Conservation (phyloP, 176 grass and related monocot species). For the Triticum dicoccoides region DNA sequence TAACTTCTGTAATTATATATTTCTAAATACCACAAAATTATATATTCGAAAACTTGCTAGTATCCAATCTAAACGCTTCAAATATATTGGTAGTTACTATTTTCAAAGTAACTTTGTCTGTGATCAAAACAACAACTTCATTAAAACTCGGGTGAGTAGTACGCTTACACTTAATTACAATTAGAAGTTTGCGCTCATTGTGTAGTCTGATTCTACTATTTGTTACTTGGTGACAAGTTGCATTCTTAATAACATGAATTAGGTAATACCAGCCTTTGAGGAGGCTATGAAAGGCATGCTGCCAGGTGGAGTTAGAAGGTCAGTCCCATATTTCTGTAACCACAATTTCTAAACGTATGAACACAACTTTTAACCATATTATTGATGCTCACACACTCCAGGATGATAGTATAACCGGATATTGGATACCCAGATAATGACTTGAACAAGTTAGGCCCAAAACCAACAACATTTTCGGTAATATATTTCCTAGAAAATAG, state of each 20-base stretch:
- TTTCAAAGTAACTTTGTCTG: not conserved
- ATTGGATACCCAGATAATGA: conserved; percentile 89
- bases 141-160: not conserved
- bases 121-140: not conserved
- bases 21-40: not conserved
- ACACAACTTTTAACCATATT: not conserved
- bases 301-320: conserved; percentile 83
- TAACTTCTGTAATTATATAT: not conserved
- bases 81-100: not conserved
- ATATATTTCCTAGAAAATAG: not conserved
- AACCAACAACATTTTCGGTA: conserved; percentile 90
- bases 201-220: not conserved
- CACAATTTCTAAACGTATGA: not conserved
- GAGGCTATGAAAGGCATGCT: conserved; percentile 85
- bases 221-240: not conserved
- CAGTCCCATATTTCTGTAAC: not conserved
- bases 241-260: conserved; percentile 12
- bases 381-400: conserved; percentile 16
- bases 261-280: conserved; percentile 99
- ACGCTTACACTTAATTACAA: not conserved
- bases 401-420: conserved; percentile 91
- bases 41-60: not conserved
- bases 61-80: not conserved
- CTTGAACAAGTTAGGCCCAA: conserved; percentile 78
- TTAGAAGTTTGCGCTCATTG: not conserved